A percentile compares a stretch with the other conserved stretches of the same genome.
Conservation (phyloP, 2,329 filamentous ascomycete species). For the Trichophyton simii region DNA sequence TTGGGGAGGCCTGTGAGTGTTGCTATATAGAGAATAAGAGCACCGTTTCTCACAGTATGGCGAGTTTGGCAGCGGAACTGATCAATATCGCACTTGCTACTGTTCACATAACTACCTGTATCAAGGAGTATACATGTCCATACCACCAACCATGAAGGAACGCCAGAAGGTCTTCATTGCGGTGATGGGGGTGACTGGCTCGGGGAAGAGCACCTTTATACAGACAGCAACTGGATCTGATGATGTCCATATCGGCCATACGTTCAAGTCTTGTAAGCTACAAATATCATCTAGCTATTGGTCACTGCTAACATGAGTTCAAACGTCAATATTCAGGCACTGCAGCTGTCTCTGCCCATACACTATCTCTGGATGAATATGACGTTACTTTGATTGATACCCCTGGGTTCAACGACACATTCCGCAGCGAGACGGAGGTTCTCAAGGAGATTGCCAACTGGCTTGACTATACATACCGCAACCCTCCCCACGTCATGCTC, state of each 20-base stretch:
- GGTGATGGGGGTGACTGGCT: slow-evolving; percentile 32
- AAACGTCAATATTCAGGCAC: not conserved
- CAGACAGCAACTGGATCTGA: slow-evolving; percentile 6
- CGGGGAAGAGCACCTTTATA: slow-evolving; percentile 32
- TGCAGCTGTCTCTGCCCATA: not conserved
- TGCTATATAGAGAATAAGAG: not conserved
- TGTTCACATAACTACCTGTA: not conserved
- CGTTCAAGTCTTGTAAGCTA: slow-evolving; percentile 7
- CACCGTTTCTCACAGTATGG: not conserved
- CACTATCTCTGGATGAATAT: not conserved
- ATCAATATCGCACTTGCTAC: not conserved
- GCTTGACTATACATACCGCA: slow-evolving; percentile 7
- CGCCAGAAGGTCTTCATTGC: slow-evolving; percentile 20
- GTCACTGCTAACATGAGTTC: not conserved
- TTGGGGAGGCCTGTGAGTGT: not conserved
- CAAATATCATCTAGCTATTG: not conserved
- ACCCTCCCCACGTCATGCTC: slow-evolving; percentile 5
- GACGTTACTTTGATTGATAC: slow-evolving; percentile 13
- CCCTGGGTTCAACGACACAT: slow-evolving; percentile 12
- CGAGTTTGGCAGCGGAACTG: not conserved
- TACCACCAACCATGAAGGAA: slow-evolving; percentile 1
- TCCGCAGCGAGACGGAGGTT: slow-evolving; percentile 5
- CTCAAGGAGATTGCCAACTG: slow-evolving; percentile 5
- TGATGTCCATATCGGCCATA: slow-evolving; percentile 7
- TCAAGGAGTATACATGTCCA: not conserved